Evolutionary conservation across 176 grass and related monocot genomes (phyloP), one percentile per base, ranked within the genome.

Genomic region (Triticum dicoccoides): DNA sequence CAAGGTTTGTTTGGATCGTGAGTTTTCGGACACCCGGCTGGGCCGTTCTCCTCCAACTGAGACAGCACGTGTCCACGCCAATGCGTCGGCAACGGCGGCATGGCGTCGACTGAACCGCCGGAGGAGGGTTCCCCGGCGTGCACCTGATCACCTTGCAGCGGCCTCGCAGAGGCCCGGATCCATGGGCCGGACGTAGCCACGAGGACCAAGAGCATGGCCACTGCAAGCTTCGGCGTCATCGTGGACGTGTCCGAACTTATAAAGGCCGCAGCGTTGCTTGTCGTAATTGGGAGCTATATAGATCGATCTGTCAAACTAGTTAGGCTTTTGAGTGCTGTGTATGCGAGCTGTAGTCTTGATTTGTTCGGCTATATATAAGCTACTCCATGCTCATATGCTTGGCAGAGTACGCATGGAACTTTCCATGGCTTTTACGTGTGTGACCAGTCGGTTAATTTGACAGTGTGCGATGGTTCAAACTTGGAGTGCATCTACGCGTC

Each of bases 141-240:
- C 47, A 18, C 42, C 1, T 25, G 11, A 7, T 2, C 72, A 27
- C 42, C 72, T 47, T 75, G 72, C 42, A 75, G 86, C 24, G 92
- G 89, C 47, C 88, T 94, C 77, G 87, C 76, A 85, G 84, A 66
- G 81, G 84, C 5, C 84, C 72, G 69, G 87, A 76, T 30, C 76
- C 47, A 61, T 21, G 75, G 23, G 45, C 29, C 23, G 15, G 75
- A 69, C 64, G 11, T 61, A 18, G 35, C 25, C 77, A 47, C 11
- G 24, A 62, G 52, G 23, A 86, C 84, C 37, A 86, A 24, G 65
- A 86, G 18, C 66, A 86, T 34, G 35, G 21, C 52, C 61, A 30
- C 21, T 4, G 2, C 34, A 47, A 42, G 54, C 61, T 59, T 68
- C 15, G 44, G 56, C n/a, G 56, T 35, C 65, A 68, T 76, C 41